A percentile compares a stretch with the other conserved stretches of the same genome.
phyloP scores from a whole-genome alignment of 2,329 filamentous ascomycete genomes.

The Zarea fungicola region DNA sequence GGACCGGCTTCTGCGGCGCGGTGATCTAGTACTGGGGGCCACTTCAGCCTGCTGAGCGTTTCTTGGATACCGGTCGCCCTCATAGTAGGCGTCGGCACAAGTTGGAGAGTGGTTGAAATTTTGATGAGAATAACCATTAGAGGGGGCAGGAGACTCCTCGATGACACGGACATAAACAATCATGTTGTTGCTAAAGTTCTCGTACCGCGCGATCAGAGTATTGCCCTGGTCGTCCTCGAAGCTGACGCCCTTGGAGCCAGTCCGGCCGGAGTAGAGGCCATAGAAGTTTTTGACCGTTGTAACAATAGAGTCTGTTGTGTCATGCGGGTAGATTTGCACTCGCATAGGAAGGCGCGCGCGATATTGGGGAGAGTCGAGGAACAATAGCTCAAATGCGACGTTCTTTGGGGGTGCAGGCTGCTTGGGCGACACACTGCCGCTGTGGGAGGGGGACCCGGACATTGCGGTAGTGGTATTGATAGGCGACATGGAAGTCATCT shows the following conservation, averaged over 20 bases:
- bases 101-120: slow-evolving; percentile 30
- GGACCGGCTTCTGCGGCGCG: slow-evolving; percentile 73
- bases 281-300: slow-evolving; percentile 99
- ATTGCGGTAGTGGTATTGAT: slow-evolving; percentile 29
- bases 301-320: slow-evolving; percentile 95
- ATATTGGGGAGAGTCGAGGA: slow-evolving; percentile 61
- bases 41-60: slow-evolving; percentile 52
- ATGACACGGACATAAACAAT: slow-evolving; percentile 87
- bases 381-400: slow-evolving; percentile 73
- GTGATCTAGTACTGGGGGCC: slow-evolving; percentile 59
- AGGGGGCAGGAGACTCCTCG: slow-evolving; percentile 51
- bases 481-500: slow-evolving; percentile 45
- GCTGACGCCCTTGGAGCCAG: slow-evolving; percentile 74
- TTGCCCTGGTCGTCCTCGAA: slow-evolving; percentile 89
- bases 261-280: slow-evolving; percentile 75
- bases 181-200: slow-evolving; percentile 92
- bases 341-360: slow-evolving; percentile 76
- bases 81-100: slow-evolving; percentile 42
- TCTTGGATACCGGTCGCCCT: slow-evolving; percentile 46
- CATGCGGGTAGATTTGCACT: slow-evolving; percentile 89
- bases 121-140: slow-evolving; percentile 27
- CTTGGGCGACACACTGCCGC: slow-evolving; percentile 42
- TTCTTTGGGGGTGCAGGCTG: slow-evolving; percentile 57
- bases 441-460: slow-evolving; percentile 33
- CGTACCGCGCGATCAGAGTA: slow-evolving; percentile 90